Base-by-base conservation (phyloP, 495 filamentous ascomycete genomes). In the Podospora sp. region DNA sequence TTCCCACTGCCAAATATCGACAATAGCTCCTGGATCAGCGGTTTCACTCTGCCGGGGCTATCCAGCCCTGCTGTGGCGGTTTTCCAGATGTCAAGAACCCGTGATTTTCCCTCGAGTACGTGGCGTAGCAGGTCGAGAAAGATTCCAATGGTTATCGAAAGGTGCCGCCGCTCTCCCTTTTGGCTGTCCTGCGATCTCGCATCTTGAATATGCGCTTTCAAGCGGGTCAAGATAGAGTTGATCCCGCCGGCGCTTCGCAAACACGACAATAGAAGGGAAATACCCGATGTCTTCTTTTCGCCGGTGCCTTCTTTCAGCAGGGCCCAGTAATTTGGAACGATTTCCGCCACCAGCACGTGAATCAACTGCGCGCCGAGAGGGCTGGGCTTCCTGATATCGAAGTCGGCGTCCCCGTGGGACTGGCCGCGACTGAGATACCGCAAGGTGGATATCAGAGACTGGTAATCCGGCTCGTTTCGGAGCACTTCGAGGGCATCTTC, bases 291-390 rank as follows among this genome's bases (percentile, higher is more conserved):
- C 29, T 66, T 65, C 24, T 51, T 36, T 33, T 71, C 59, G 12
- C 61, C 70, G 16, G 78, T 79, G 62, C 81, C 80, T 67, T 83
- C 78, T 63, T 82, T 76, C 27, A 92, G 69, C 29, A 84, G 68
- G n/a, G 78, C 65, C 93, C 93, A 97, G 76, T 91, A 92, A 69
- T 91, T 88, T 6, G 91, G 89, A 6, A 94, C 80, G 49, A 89
- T 91, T 40, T 85, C 85, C 40, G 80, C 86, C 65, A 92, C 86
- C 69, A 97, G 78, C 11, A 83, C 75, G 72, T 90, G 88, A 57
- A 93, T 79, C 6, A 96, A 85, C 71, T 92, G 90, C 6, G 92
- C 85, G 60, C 86, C 79, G 68, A 84, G 77, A 2, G 92, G 87
- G 49, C 82, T 83, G 52, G 91, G 88, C n/a, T 79, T 75, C 65